A percentile compares a stretch with the other conserved stretches of the same genome.
These are phyloP conservation scores for Coemansia furcata DNA, from an alignment of 192 early-diverging fungal species.

Conservation along the genomic window DNA sequence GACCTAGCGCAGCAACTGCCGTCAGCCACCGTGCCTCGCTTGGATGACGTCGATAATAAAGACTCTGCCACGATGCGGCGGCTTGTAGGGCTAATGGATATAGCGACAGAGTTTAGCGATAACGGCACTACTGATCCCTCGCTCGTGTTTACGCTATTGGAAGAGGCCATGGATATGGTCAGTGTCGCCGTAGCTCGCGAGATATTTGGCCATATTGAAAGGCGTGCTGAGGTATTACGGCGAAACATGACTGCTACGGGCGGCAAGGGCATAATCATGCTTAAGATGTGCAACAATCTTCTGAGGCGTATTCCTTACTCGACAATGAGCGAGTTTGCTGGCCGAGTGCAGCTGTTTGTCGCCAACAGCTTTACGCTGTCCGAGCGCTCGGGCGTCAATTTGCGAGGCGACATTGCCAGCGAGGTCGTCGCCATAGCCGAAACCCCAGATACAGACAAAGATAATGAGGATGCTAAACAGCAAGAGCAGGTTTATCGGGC, in stretches of 20 bases:
- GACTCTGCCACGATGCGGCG: neutral
- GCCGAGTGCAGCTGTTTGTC: conserved; percentile 86
- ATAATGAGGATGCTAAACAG: neutral
- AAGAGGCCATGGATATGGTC: conserved; percentile 47
- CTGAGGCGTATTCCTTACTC: conserved; percentile 84
- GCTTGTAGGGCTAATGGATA: conserved; percentile 25
- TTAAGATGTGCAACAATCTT: conserved; percentile 87
- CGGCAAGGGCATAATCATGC: conserved; percentile 82
- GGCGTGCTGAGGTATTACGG: conserved; percentile 22
- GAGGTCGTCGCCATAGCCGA: conserved; percentile 3
- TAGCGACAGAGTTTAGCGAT: conserved; percentile 31
- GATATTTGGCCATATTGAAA: conserved; percentile 47
- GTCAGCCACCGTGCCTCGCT: neutral
- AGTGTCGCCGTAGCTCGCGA: conserved; percentile 6
- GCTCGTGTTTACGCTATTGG: conserved; percentile 38
- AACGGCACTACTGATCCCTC: conserved; percentile 10
- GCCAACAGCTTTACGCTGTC: conserved; percentile 80
- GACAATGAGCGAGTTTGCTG: conserved; percentile 75
- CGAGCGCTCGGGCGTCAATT: conserved; percentile 89
- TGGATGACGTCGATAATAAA: neutral
- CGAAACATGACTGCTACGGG: conserved; percentile 67
- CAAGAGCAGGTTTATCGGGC: conserved; percentile 57
- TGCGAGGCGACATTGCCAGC: conserved; percentile 76
- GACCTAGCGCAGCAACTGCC: conserved; percentile 24
- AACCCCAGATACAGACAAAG: neutral